Conservation (phyloP, 2,329 filamentous ascomycete genomes). For the Daldinia eschscholtzii region DNA sequence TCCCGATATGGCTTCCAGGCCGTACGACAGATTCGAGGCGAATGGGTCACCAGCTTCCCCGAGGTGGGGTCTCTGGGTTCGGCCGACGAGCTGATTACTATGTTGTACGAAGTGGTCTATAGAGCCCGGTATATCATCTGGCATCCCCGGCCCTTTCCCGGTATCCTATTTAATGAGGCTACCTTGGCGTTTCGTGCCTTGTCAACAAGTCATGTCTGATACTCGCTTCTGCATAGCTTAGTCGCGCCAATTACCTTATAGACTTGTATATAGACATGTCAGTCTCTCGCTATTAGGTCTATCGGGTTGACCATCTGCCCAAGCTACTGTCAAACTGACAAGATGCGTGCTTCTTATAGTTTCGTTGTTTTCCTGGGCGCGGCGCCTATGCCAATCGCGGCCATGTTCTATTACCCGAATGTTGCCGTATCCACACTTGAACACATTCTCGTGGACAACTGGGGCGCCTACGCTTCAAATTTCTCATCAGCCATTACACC, state of each 20-base stretch:
- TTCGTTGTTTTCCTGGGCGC: constrained; percentile 11
- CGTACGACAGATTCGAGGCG: constrained; percentile 2
- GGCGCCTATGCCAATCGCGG: constrained; percentile 16
- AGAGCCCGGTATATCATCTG: constrained; percentile 24
- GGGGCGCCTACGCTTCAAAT: constrained; percentile 48
- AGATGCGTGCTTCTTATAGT: constrained; percentile 23
- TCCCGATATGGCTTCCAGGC: constrained; percentile 20
- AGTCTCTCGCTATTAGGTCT: neutral
- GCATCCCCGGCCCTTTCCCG: constrained; percentile 15
- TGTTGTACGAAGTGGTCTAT: constrained; percentile 24
- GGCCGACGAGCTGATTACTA: constrained; percentile 25
- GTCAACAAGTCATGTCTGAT: constrained; percentile 11
- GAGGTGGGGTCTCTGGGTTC: constrained; percentile 13
- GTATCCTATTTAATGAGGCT: constrained; percentile 23
- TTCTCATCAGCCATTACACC: constrained; percentile 50
- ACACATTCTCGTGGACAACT: constrained; percentile 49
- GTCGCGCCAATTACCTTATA: neutral
- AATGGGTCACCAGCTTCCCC: constrained; percentile 11
- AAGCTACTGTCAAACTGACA: constrained; percentile 5
- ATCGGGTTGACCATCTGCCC: constrained; percentile 2
- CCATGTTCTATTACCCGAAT: constrained; percentile 50
- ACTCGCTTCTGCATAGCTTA: neutral
- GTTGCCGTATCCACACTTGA: constrained; percentile 43
- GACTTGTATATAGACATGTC: neutral
- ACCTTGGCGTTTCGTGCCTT: constrained; percentile 20